A percentile compares a stretch with the other conserved stretches of the same genome.
Evolutionary conservation across 768 basidiomycete species (phyloP).

Genomic region (Leccinum broughii): DNA sequence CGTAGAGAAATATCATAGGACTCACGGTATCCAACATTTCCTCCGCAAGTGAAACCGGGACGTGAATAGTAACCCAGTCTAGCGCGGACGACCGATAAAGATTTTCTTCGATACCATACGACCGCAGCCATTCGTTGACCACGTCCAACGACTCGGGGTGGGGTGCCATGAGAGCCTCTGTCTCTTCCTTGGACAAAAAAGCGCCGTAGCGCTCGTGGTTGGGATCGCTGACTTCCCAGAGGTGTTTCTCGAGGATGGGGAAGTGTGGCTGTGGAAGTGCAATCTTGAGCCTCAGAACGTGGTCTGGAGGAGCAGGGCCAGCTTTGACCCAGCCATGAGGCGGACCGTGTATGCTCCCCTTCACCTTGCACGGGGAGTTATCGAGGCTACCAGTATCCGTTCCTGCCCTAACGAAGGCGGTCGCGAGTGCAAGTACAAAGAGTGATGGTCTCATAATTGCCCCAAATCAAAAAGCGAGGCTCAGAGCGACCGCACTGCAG

Average conservation of each 20-base stretch:
- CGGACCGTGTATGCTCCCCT: conserved; percentile 43
- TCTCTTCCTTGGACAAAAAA: conserved; percentile 63
- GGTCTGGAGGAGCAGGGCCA: conserved; percentile 44
- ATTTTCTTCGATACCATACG: conserved; percentile 51
- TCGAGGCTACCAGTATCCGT: background rate
- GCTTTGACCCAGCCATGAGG: conserved; percentile 53
- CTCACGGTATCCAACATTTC: conserved; percentile 70
- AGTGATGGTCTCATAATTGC: conserved; percentile 13
- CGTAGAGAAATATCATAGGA: background rate
- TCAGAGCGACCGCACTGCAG: background rate
- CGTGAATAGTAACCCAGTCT: conserved; percentile 65
- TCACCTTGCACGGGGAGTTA: conserved; percentile 37
- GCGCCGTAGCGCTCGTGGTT: conserved; percentile 53
- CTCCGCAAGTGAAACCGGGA: conserved; percentile 62
- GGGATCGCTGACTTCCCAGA: conserved; percentile 62
- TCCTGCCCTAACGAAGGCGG: conserved; percentile 13
- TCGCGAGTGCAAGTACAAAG: conserved; percentile 15
- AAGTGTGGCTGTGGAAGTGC: conserved; percentile 57
- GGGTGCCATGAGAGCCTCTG: conserved; percentile 62
- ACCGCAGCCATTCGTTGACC: conserved; percentile 63
- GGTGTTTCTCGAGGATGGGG: conserved; percentile 46
- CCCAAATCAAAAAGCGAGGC: background rate
- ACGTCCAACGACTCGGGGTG: conserved; percentile 48
- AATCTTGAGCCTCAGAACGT: conserved; percentile 54
- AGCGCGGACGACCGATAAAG: conserved; percentile 58